Evolutionary conservation across 305 asterid genomes (phyloP), one percentile per base, ranked within the genome.

Genomic region (Plantago coronopus): DNA sequence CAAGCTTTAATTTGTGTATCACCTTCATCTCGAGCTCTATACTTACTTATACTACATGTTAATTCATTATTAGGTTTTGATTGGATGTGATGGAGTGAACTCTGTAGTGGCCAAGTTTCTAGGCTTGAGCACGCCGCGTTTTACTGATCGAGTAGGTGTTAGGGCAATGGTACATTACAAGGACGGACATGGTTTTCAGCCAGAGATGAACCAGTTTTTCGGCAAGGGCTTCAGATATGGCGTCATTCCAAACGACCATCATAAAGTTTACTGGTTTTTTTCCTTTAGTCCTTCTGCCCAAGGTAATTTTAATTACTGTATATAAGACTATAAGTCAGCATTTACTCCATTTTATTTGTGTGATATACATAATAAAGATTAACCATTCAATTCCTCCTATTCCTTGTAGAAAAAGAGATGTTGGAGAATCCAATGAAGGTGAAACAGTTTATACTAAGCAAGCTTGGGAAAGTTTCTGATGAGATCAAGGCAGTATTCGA

Each of bases 21-120:
- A 25, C 5, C 31, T 2, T 25, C 31, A 25, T 25, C 31, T 25
- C 31, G 4, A 5, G 5, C 31, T 25, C 34, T 27, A 4, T 8
- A 5, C 7, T 27, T 3, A 8, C 34, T 27, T 27, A 27, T 2
- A 27, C 34, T 27, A 27, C 34, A 10, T 34, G 10, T 34, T 13
- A 50, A 49, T 25, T 25, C 31, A 21, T 48, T 6, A 0, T 29
- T 68, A 80, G 86, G 83, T 78, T 40, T 65, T 81, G 73, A 70
- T 81, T 65, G 83, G 83, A 66, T 69, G 77, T 31, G 86, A 80
- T 57, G 86, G 86, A 46, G 73, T 81, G 54, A 72, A 81, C 62
- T 80, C 86, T 10, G 65, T 65, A 53, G 86, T 77, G 67, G 82
- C 83, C 5, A 70, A 78, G 47, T 75, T 50, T 45, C 77, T 81